Conservation (phyloP, 2,329 filamentous ascomycete genomes). For the Cordyceps militaris region DNA sequence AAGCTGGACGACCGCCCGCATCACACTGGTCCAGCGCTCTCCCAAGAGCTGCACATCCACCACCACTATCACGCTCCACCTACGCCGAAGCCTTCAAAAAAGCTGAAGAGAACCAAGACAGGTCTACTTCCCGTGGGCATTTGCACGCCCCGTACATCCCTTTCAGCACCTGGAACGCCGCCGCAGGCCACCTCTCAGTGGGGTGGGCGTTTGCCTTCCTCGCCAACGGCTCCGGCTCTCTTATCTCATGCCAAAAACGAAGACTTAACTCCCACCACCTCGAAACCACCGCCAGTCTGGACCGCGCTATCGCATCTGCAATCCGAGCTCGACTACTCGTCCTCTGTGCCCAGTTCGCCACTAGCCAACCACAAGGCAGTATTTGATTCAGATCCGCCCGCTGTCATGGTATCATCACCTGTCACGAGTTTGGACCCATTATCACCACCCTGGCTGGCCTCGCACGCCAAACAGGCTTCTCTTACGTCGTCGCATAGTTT, state of each 20-base stretch:
- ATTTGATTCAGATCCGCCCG: slow-evolving; percentile 71
- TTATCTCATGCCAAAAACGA: slow-evolving; percentile 34
- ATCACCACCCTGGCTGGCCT: slow-evolving; percentile 49
- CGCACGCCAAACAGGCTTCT: slow-evolving; percentile 49
- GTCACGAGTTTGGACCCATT: slow-evolving; percentile 66
- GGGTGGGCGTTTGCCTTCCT: slow-evolving; percentile 27
- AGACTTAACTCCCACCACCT: slow-evolving; percentile 45
- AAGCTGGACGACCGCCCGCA: slow-evolving; percentile 26
- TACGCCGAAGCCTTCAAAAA: slow-evolving; percentile 50
- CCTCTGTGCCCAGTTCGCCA: slow-evolving; percentile 77
- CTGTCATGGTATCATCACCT: slow-evolving; percentile 80
- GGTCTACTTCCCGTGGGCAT: slow-evolving; percentile 50
- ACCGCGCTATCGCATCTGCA: slow-evolving; percentile 54
- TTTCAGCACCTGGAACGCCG: slow-evolving; percentile 35
- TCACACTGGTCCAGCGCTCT: slow-evolving; percentile 25
- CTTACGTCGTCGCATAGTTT: slow-evolving; percentile 48
- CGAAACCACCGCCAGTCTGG: slow-evolving; percentile 49
- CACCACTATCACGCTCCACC: slow-evolving; percentile 79
- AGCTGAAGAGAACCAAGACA: slow-evolving; percentile 66
- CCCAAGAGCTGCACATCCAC: slow-evolving; percentile 82
- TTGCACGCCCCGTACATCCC: slow-evolving; percentile 47
- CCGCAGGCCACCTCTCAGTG: slow-evolving; percentile 32
- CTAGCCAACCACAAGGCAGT: slow-evolving; percentile 60
- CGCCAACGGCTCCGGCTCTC: slow-evolving; percentile 33
- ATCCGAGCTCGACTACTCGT: slow-evolving; percentile 51